phyloP scores from a whole-genome alignment of 352 stramenopile species.

The Pythium sukuiense region DNA sequence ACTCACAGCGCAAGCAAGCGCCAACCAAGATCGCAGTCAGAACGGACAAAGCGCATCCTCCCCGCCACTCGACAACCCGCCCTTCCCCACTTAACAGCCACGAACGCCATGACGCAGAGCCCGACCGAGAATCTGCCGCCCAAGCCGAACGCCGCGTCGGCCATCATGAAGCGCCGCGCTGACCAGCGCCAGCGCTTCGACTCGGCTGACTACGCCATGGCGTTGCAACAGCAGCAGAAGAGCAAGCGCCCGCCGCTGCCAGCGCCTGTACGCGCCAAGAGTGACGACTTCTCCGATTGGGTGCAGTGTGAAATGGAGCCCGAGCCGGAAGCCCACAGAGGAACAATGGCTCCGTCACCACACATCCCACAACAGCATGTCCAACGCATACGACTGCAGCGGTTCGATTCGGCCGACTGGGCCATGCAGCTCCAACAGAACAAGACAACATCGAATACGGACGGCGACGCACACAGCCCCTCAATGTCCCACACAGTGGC shows the following conservation, averaged over 20 bases:
- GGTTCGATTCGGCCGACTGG: constrained; percentile 80
- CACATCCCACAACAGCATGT: constrained; percentile 36
- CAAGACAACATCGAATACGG: background rate
- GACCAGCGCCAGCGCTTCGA: constrained; percentile 71
- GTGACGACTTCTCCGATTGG: constrained; percentile 29
- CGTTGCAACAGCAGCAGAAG: constrained; percentile 32
- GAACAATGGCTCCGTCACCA: background rate
- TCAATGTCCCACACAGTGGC: constrained; percentile 29
- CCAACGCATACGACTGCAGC: constrained; percentile 54
- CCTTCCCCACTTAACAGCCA: background rate
- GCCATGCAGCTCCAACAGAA: constrained; percentile 45
- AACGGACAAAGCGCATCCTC: background rate
- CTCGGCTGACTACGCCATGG: constrained; percentile 69
- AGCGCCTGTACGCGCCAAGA: constrained; percentile 5
- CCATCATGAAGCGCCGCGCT: constrained; percentile 52
- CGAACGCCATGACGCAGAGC: constrained; percentile 16
- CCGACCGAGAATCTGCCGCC: background rate
- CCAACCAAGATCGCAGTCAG: background rate
- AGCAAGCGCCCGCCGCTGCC: background rate
- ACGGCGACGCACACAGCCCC: background rate
- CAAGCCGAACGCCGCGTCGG: constrained; percentile 21
- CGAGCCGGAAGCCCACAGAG: constrained; percentile 30
- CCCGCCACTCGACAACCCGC: background rate
- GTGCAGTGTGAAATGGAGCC: constrained; percentile 38
- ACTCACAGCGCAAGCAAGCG: too few relatives aligned